Percentiles rank a stretch among this genome's conserved stretches.
phyloP scores from a whole-genome alignment of 2,329 filamentous ascomycete genomes.

The Amauroascus niger region DNA sequence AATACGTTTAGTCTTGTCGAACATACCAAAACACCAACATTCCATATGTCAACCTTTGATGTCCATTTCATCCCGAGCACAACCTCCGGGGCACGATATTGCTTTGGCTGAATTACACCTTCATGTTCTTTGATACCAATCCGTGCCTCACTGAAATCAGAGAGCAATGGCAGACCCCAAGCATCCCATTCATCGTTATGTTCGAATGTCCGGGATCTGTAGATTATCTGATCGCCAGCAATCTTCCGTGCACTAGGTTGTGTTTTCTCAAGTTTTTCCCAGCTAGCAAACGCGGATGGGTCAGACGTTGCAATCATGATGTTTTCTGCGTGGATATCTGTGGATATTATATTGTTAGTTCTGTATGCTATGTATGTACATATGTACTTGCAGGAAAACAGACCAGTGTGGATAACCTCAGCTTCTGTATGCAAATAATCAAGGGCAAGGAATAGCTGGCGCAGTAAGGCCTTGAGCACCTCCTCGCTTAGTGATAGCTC shows the following conservation, averaged over 20 bases:
- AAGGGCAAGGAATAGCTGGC: constrained; percentile 7
- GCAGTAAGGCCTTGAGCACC: constrained; percentile 9
- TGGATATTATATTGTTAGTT: not conserved
- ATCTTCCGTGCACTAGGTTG: constrained; percentile 21
- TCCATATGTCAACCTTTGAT: constrained; percentile 27
- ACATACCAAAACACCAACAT: constrained; percentile 11
- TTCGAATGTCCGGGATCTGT: constrained; percentile 21
- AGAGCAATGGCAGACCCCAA: constrained; percentile 16
- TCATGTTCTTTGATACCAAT: constrained; percentile 26
- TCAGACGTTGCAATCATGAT: constrained; percentile 25
- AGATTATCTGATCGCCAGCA: constrained; percentile 20
- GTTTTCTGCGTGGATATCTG: constrained; percentile 24
- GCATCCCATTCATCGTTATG: constrained; percentile 7
- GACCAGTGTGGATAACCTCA: constrained; percentile 14
- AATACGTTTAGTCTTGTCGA: not conserved
- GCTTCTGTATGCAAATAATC: constrained; percentile 12
- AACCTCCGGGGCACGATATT: constrained; percentile 26
- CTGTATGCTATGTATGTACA: not conserved
- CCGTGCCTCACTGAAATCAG: constrained; percentile 23
- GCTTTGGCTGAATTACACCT: constrained; percentile 34
- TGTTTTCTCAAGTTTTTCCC: constrained; percentile 19
- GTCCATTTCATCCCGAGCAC: constrained; percentile 23
- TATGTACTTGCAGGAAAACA: not conserved
- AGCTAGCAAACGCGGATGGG: constrained; percentile 18
- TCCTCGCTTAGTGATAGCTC: constrained; percentile 1